A percentile compares a stretch with the other conserved stretches of the same genome.
Conservation (phyloP, 2,329 filamentous ascomycete species). For the Trichoderma sp. region DNA sequence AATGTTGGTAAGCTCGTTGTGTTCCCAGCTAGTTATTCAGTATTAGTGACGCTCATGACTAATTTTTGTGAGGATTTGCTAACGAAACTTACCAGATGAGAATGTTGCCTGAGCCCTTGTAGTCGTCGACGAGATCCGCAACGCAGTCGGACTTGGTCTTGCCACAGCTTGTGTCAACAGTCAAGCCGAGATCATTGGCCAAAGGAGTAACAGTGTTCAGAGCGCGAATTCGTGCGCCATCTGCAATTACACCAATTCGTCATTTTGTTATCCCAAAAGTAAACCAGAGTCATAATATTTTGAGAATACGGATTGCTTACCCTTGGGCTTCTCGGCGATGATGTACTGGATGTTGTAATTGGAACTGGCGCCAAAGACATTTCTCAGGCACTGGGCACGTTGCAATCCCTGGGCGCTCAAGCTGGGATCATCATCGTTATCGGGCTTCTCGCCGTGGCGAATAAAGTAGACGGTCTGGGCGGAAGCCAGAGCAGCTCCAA, state of each 20-base stretch:
- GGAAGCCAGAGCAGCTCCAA: conserved; percentile 20
- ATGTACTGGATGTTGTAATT: conserved; percentile 56
- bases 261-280: background rate
- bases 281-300: background rate
- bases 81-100: conserved; percentile 46
- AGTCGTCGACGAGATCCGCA: conserved; percentile 45
- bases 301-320: conserved; percentile 33
- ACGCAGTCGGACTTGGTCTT: conserved; percentile 56
- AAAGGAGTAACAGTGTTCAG: conserved; percentile 56
- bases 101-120: conserved; percentile 52
- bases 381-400: conserved; percentile 57
- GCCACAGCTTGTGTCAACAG: conserved; percentile 53
- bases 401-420: conserved; percentile 50
- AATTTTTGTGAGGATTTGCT: background rate
- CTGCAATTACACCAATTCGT: conserved; percentile 28
- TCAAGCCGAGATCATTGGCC: conserved; percentile 52
- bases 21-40: conserved; percentile 50
- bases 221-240: conserved; percentile 51
- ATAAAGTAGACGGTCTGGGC: conserved; percentile 56
- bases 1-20: conserved; percentile 51
- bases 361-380: conserved; percentile 52
- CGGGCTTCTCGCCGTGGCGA: conserved; percentile 62
- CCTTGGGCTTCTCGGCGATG: conserved; percentile 53
- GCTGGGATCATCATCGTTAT: conserved; percentile 42
- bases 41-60: background rate